Conservation (phyloP, 2,329 filamentous ascomycete genomes). For the Xylariales sp. region DNA sequence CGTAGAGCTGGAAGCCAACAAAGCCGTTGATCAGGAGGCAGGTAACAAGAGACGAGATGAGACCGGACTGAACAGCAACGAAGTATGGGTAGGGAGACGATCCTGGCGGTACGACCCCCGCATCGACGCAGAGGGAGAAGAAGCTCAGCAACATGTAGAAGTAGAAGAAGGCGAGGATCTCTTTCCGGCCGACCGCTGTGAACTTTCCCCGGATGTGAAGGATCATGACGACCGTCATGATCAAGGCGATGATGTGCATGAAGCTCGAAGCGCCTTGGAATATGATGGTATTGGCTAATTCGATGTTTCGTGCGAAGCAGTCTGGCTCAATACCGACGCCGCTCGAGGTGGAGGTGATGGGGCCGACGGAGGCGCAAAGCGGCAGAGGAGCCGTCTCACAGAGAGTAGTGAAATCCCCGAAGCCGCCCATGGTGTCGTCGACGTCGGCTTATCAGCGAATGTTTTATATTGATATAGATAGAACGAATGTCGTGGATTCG, state of each 20-base stretch:
- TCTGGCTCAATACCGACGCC: slow-evolving; percentile 77
- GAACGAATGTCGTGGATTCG: too few relatives aligned
- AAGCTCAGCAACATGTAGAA: slow-evolving; percentile 88
- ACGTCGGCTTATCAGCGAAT: too few relatives aligned
- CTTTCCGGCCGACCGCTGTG: slow-evolving; percentile 79
- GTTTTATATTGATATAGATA: too few relatives aligned
- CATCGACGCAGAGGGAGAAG: slow-evolving; percentile 83
- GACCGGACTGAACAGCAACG: slow-evolving; percentile 77
- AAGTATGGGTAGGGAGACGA: slow-evolving; percentile 85
- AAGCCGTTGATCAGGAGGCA: slow-evolving; percentile 95
- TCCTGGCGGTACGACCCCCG: slow-evolving; percentile 83
- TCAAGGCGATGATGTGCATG: slow-evolving; percentile 83
- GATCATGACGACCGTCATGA: slow-evolving; percentile 97
- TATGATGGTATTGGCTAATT: slow-evolving; percentile 96
- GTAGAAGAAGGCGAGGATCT: slow-evolving; percentile 91
- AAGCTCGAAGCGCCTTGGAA: slow-evolving; percentile 89
- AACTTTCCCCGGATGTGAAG: slow-evolving; percentile 96
- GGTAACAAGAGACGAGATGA: slow-evolving; percentile 80
- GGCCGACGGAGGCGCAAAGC: slow-evolving; percentile 79
- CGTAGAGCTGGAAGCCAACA: slow-evolving; percentile 96
- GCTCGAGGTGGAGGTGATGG: slow-evolving; percentile 61
- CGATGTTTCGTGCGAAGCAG: slow-evolving; percentile 93
- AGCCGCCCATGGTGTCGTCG: slow-evolving; percentile 67
- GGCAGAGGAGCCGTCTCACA: slow-evolving; percentile 83
- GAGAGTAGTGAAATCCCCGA: slow-evolving; percentile 85